Evolutionary conservation across 495 filamentous ascomycete species (phyloP), one percentile per base, ranked within the genome.

Genomic region (Trichoderma asperelloides): DNA sequence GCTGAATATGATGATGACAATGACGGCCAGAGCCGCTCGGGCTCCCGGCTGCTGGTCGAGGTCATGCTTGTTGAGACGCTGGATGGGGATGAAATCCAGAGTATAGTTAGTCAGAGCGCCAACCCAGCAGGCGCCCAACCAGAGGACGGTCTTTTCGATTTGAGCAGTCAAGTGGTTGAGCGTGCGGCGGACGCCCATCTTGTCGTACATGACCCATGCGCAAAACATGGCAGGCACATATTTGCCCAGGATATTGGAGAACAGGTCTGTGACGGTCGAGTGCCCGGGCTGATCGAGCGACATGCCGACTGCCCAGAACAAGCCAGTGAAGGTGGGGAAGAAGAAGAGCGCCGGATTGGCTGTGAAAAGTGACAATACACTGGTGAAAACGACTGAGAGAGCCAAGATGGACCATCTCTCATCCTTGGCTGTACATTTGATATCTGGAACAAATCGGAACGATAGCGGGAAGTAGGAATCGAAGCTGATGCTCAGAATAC

Each of bases 41-140:
- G 92, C 92, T 2, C 91, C 91, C 0, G 90, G 90, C 68, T 96
- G 90, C 72, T 88, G 82, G 49, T 85, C 75, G 23, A 96, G 83
- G 71, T 96, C 92, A 71, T 89, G 85, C 0, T 85, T 81, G 0
- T 90, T 96, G 9, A 96, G 79, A 25, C 92, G 86, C 69, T 89
- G 80, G 70, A 96, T 89, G 4, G 92, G 92, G 69, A 96, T 92
- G 77, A 87, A 85, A 55, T 90, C 88, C 71, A 96, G 87, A 0
- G 92, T 95, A 70, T 93, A 89, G 71, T 96, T 96, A 51, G 88
- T 89, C 65, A 96, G 77, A 0, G 89, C 86, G 21, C 90, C 92
- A 67, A 95, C 82, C 86, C 93, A 96, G 68, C 86, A 86, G 18
- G 83, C 83, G 1, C 89, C 88, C 15, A 95, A 76, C 83, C 87